phyloP scores from a whole-genome alignment of 495 filamentous ascomycete species.

The Hyphodiscus hymeniophilus region DNA sequence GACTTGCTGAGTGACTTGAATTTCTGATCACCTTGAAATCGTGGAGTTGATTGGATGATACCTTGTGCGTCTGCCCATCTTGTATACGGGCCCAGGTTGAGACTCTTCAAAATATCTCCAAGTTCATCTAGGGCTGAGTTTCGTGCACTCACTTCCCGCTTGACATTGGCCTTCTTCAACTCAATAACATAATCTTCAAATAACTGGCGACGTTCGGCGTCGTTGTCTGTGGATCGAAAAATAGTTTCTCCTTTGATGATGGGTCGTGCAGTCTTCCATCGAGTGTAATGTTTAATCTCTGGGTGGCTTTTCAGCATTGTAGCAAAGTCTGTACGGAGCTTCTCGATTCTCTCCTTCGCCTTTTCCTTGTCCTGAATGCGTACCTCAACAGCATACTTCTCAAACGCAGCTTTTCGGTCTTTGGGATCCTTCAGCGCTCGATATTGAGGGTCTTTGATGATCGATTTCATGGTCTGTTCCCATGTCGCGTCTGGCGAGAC shows the following conservation, averaged over 20 bases:
- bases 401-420: conserved; percentile 85
- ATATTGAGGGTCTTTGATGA: conserved; percentile 92
- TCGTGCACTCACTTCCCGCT: conserved; percentile 60
- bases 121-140: conserved; percentile 85
- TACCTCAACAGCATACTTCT: conserved; percentile 90
- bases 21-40: conserved; percentile 78
- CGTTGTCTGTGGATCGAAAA: conserved; percentile 83
- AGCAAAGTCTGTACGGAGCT: conserved; percentile 87
- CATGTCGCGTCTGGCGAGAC: conserved; percentile 89
- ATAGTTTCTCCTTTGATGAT: conserved; percentile 95
- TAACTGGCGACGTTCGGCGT: conserved; percentile 80
- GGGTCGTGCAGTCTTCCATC: conserved; percentile 92
- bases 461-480: conserved; percentile 80
- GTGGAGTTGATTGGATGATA: conserved; percentile 68
- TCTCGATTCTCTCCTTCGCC: conserved; percentile 88
- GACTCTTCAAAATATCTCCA: conserved; percentile 66
- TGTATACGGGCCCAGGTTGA: conserved; percentile 87
- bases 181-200: conserved; percentile 91
- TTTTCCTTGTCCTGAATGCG: conserved; percentile 89
- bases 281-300: conserved; percentile 95
- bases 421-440: conserved; percentile 89
- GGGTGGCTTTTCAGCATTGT: conserved; percentile 95
- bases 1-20: conserved; percentile 81
- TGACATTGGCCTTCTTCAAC: conserved; percentile 67
- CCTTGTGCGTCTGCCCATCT: conserved; percentile 88